Percentiles rank a stretch among this genome's conserved stretches.
Evolutionary conservation across 441 rosid species (phyloP).

Genomic region (Viola pubescens): DNA sequence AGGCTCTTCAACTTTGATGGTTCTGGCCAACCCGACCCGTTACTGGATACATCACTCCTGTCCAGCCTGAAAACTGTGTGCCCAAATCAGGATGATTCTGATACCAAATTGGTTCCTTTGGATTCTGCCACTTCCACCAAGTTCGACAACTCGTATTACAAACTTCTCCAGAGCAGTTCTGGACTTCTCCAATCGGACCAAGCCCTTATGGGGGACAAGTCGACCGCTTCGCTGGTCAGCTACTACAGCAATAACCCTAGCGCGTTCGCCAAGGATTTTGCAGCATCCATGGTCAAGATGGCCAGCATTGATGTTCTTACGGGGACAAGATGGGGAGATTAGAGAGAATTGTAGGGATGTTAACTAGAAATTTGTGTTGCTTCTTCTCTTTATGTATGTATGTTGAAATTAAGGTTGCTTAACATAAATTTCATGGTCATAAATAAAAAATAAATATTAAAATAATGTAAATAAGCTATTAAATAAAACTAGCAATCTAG

Average conservation of each 20-base stretch:
- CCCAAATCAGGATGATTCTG: conserved; percentile 44
- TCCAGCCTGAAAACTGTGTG: conserved; percentile 34
- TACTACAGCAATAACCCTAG: conserved; percentile 47
- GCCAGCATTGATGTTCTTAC: conserved; percentile 48
- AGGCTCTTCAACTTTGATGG: conserved; percentile 38
- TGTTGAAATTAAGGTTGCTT: no score
- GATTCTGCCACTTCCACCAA: conserved; percentile 29
- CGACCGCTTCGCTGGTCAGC: conserved; percentile 37
- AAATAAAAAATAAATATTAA: no score
- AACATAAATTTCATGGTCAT: no score
- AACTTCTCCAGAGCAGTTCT: conserved; percentile 35
- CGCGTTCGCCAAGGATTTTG: conserved; percentile 42
- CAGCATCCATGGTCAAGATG: conserved; percentile 58
- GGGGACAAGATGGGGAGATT: conserved; percentile 52
- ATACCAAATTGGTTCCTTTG: conserved; percentile 38
- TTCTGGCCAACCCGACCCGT: conserved; percentile 42
- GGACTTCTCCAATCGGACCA: conserved; percentile 69
- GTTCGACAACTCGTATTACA: conserved; percentile 51
- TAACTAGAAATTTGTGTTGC: conserved; percentile 24
- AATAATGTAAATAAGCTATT: no score
- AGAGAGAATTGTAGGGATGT: conserved; percentile 51
- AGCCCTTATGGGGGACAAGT: conserved; percentile 44
- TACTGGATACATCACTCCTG: conserved; percentile 37
- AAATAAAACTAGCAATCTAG: no score
- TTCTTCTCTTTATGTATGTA: no score